Base-by-base conservation (phyloP, 495 filamentous ascomycete species). In the Penicillium lividum region DNA sequence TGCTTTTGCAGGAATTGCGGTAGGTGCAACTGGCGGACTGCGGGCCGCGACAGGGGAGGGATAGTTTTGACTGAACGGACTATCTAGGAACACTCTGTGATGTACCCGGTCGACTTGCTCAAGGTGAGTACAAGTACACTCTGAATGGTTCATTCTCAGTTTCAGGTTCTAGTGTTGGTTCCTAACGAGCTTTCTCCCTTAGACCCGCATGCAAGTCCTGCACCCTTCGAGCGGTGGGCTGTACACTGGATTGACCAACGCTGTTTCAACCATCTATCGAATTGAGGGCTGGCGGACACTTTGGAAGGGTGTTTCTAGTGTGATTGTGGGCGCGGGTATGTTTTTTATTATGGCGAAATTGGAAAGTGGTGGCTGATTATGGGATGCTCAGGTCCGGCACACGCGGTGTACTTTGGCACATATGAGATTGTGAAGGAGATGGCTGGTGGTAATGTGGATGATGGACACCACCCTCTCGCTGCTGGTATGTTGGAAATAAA, bases 181-280 rank as follows among this genome's bases (percentile, higher is more conserved):
- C 31, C 65, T 62, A 53, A 65, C 54, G 13, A 3, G n/a, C 8
- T 46, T 58, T 25, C 34, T 65, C 15, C 15, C 15, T 49, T 63
- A 98, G 94, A 98, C 94, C 30, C 90, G 94, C 64, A 96, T 97
- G 91, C 94, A 98, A 82, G 87, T 98, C 65, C 75, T 98, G 73
- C 92, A 91, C 71, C 91, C 95, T 30, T 86, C 88, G 8, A 85
- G 89, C n/a, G 84, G 88, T 47, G 89, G 89, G 18, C 85, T 93
- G 54, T 97, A 97, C 76, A 91, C 85, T 51, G 93, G 94, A 49
- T 86, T 98, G 70, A 89, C 92, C 47, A 93, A 97, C 70, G 92
- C 92, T 45, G 90, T 94, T 36, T 88, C 91, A 62, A 90, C 91
- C 60, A 98, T 98, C 72, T 90, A 91, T 46, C 85, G 87, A 53